These are phyloP conservation scores for Scalesia atractyloides DNA, from an alignment of 129 eudicot genomes.

Conservation along the genomic window DNA sequence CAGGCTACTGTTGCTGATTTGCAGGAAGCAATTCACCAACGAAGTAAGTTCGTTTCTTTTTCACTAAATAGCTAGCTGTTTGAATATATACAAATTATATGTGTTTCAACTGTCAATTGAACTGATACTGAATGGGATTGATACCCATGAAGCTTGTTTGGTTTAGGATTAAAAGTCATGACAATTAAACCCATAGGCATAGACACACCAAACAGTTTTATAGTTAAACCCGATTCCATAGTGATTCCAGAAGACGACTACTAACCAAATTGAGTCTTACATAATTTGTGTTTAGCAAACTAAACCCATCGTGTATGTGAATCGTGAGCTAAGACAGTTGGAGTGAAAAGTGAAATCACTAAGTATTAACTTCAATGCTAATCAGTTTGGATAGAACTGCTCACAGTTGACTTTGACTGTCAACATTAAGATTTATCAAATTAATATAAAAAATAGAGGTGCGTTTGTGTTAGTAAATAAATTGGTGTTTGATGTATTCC, in stretches of 20 bases:
- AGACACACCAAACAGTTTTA: background rate
- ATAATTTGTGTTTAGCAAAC: too few species aligned
- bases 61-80: background rate
- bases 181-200: background rate
- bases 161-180: too few species aligned
- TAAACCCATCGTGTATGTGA: background rate
- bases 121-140: background rate
- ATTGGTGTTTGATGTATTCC: background rate
- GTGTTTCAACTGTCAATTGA: background rate
- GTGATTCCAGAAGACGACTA: too few species aligned
- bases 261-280: too few species aligned
- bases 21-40: slow-evolving; percentile 90
- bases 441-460: background rate
- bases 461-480: background rate
- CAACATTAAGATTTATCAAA: background rate
- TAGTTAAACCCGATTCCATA: too few species aligned
- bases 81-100: background rate
- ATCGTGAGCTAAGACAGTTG: background rate
- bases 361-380: background rate
- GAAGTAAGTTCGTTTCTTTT: slow-evolving; percentile 47
- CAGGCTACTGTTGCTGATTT: slow-evolving; percentile 97
- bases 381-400: background rate
- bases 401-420: background rate
- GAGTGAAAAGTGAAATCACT: slow-evolving; percentile 2
- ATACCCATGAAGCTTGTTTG: too few species aligned